Percentiles rank a stretch among this genome's conserved stretches.
phyloP scores from a whole-genome alignment of 2,329 filamentous ascomycete species.

The Sarocladium kiliense region DNA sequence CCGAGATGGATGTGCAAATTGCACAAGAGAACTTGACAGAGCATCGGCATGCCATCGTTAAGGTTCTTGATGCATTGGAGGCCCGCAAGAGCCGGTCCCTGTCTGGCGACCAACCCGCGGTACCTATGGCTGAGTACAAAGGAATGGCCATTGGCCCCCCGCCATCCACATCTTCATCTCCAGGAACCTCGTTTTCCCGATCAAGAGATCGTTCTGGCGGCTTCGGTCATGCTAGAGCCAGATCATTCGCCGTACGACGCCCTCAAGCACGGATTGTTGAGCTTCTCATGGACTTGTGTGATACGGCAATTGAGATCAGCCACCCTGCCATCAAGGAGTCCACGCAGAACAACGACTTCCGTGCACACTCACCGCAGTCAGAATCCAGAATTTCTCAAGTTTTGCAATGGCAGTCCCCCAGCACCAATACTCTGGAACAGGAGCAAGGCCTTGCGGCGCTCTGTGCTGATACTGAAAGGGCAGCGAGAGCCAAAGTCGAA shows the following conservation, averaged over 20 bases:
- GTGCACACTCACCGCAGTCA: slow-evolving; percentile 92
- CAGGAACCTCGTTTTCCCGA: slow-evolving; percentile 65
- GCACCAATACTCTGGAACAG: slow-evolving; percentile 84
- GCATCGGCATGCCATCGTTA: slow-evolving; percentile 91
- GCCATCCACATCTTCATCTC: slow-evolving; percentile 65
- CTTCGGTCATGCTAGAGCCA: slow-evolving; percentile 72
- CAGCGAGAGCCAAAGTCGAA: slow-evolving; percentile 85
- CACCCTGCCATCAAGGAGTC: slow-evolving; percentile 88
- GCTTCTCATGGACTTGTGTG: slow-evolving; percentile 87
- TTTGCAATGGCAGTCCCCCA: slow-evolving; percentile 92
- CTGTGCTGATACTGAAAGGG: slow-evolving; percentile 83
- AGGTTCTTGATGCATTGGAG: slow-evolving; percentile 87
- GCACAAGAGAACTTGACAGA: slow-evolving; percentile 88
- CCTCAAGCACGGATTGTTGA: slow-evolving; percentile 93
- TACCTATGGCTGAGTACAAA: slow-evolving; percentile 75
- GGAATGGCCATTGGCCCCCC: slow-evolving; percentile 77
- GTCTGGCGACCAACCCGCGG: slow-evolving; percentile 42
- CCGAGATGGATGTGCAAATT: slow-evolving; percentile 97
- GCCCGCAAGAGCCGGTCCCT: slow-evolving; percentile 63
- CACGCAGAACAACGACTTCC: slow-evolving; percentile 65
- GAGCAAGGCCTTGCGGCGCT: slow-evolving; percentile 83
- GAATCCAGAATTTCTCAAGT: slow-evolving; percentile 94
- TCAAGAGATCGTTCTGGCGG: slow-evolving; percentile 71
- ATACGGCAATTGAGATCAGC: slow-evolving; percentile 92
- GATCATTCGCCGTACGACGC: slow-evolving; percentile 86